Evolutionary conservation across 1,284 basidiomycete species (phyloP), one percentile per base, ranked within the genome.

Genomic region (Neonothopanus nambi): DNA sequence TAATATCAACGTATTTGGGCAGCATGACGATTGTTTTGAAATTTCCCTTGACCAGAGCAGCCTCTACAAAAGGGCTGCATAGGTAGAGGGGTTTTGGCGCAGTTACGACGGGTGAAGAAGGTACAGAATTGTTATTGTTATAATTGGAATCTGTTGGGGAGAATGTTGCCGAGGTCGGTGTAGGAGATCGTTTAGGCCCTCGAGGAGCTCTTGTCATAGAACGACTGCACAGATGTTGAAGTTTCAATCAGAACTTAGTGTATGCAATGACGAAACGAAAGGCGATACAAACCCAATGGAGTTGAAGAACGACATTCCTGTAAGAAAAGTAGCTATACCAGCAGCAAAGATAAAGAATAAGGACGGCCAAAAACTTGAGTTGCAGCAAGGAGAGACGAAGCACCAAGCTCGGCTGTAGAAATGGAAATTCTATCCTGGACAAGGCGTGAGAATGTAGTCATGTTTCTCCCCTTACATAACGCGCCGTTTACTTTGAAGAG

Each of bases 11-110:
- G 67, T 96, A 98, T 70, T 98, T 98, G 17, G 97, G 97, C 35
- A 97, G 82, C 74, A 95, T 92, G 37, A 98, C 95, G 62, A 99
- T 98, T 1, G 95, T 98, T 76, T 98, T 98, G 77, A 98, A 98
- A 68, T 94, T 96, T 15, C 96, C 96, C 71, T 98, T 98, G 60
- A 99, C 95, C 26, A 99, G 80, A 1, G 96, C 94, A 1, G 95
- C 93, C 65, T 98, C 95, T 50, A 96, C 94, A 67, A 99, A 99
- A 3, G 94, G 94, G 63, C 91, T 92, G 69, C 89, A 93, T n/a
- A 96, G 79, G 69, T 95, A 96, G 26, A 97, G 75, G 1, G 93
- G 90, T 63, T 89, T 90, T 68, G 68, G 62, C 7, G 65, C 49
- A 2, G 74, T 55, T 48, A 61, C 66, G 17, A 60, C 56, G 3